Evolutionary conservation across 1,284 basidiomycete species (phyloP).

Genomic region (Volvariella surrecta): DNA sequence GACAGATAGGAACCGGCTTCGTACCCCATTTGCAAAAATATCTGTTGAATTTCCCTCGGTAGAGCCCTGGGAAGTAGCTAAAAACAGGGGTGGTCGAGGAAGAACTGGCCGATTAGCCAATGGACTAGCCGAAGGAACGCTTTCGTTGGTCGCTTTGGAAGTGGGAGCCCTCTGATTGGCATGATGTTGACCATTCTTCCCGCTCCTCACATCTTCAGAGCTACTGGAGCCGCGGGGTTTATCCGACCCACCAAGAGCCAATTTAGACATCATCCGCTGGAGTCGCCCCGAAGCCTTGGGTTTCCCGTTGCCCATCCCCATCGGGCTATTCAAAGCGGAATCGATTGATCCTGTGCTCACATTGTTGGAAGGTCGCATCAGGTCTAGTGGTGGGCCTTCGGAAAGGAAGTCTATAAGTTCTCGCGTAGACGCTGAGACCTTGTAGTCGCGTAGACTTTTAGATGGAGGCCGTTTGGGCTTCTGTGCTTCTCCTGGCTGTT

Average conservation of each 20-base stretch:
- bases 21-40: too few relatives aligned
- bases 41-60: conserved; percentile 11
- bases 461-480: conserved; percentile 20
- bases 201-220: conserved; percentile 9
- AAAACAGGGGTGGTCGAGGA: conserved; percentile 37
- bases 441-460: conserved; percentile 10
- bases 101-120: conserved; percentile 50
- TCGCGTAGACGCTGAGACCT: conserved; percentile 38
- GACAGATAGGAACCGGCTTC: too few relatives aligned
- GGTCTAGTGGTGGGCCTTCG: conserved; percentile 47
- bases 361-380: conserved; percentile 18
- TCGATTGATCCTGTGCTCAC: conserved; percentile 18
- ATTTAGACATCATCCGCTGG: conserved; percentile 71
- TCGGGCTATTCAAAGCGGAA: conserved; percentile 24
- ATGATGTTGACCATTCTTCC: conserved; percentile 6
- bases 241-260: conserved; percentile 47
- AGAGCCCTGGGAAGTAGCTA: conserved; percentile 25
- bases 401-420: conserved; percentile 64
- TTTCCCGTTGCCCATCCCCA: too few relatives aligned
- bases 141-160: conserved; percentile 28
- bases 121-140: conserved; percentile 33
- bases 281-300: conserved; percentile 45
- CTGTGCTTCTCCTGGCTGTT: conserved; percentile 19
- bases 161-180: conserved; percentile 13
- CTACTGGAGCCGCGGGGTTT: conserved; percentile 30